phyloP scores from a whole-genome alignment of 164 flowering plant genomes.

The Macadamia integrifolia region DNA sequence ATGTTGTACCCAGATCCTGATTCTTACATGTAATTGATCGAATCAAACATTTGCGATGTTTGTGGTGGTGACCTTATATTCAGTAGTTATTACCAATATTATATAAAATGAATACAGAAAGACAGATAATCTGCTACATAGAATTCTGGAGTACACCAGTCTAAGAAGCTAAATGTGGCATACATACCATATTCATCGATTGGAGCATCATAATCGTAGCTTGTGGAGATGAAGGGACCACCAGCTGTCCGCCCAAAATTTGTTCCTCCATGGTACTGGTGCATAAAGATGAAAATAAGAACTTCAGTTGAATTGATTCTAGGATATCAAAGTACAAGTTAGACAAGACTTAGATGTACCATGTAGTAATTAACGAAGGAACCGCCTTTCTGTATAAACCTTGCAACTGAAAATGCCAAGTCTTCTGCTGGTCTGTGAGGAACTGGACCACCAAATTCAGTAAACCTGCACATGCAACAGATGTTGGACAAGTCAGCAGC shows the following conservation, averaged over 20 bases:
- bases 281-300: constrained; percentile 8
- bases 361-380: constrained; percentile 90
- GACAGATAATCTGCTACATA: neutral
- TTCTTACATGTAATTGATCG: neutral
- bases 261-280: constrained; percentile 98
- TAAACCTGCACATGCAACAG: constrained; percentile 51
- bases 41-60: too few relatives aligned
- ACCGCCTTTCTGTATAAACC: constrained; percentile 91
- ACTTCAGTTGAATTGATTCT: neutral
- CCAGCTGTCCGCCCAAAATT: constrained; percentile 98
- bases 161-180: neutral
- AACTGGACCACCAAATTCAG: constrained; percentile 90
- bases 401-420: constrained; percentile 90
- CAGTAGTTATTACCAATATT: too few relatives aligned
- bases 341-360: constrained; percentile 38
- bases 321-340: neutral
- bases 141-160: too few relatives aligned
- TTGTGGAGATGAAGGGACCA: constrained; percentile 98
- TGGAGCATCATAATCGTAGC: constrained; percentile 99
- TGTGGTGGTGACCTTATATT: too few relatives aligned
- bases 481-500: neutral
- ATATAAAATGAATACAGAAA: neutral
- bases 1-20: neutral
- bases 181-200: constrained; percentile 91
- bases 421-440: constrained; percentile 93